A percentile compares a stretch with the other conserved stretches of the same genome.
Evolutionary conservation across 495 filamentous ascomycete species (phyloP).

Genomic region (Tuber brumale): DNA sequence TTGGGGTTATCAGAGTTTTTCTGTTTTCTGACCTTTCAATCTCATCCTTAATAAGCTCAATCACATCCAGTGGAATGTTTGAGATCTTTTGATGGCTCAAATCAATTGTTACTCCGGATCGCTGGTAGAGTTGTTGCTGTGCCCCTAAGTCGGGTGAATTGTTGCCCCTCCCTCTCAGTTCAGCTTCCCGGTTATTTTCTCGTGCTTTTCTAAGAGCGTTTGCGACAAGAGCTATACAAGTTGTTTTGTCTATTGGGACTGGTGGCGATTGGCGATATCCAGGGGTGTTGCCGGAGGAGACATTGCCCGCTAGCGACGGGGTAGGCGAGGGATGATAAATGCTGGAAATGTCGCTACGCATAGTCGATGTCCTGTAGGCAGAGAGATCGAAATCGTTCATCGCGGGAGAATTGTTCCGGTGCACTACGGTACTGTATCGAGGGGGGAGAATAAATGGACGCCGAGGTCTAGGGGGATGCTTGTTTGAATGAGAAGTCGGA

Average conservation of each 20-base stretch:
- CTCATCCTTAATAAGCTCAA: slow-evolving; percentile 87
- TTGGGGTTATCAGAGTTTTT: slow-evolving; percentile 1
- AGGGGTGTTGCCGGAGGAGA: background rate
- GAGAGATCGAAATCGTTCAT: slow-evolving; percentile 1
- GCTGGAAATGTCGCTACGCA: background rate
- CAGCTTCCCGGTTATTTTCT: slow-evolving; percentile 19
- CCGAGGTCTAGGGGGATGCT: background rate
- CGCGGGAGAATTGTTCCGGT: background rate
- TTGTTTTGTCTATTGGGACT: slow-evolving; percentile 34
- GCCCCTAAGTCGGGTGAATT: slow-evolving; percentile 18
- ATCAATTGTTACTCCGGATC: slow-evolving; percentile 76
- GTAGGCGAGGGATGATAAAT: background rate
- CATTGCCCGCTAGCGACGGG: background rate
- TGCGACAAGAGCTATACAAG: slow-evolving; percentile 35
- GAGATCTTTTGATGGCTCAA: slow-evolving; percentile 75
- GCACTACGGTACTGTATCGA: background rate
- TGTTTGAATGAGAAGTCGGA: slow-evolving; percentile 1
- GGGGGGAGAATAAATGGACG: background rate
- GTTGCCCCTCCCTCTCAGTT: slow-evolving; percentile 11
- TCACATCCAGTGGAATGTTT: slow-evolving; percentile 75
- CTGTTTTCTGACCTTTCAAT: slow-evolving; percentile 65
- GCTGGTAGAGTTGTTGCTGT: slow-evolving; percentile 33
- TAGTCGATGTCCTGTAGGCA: background rate
- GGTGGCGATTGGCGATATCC: slow-evolving; percentile 9
- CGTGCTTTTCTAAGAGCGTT: slow-evolving; percentile 32